phyloP scores from a whole-genome alignment of 768 basidiomycete genomes.

The Mycena kentingensis region DNA sequence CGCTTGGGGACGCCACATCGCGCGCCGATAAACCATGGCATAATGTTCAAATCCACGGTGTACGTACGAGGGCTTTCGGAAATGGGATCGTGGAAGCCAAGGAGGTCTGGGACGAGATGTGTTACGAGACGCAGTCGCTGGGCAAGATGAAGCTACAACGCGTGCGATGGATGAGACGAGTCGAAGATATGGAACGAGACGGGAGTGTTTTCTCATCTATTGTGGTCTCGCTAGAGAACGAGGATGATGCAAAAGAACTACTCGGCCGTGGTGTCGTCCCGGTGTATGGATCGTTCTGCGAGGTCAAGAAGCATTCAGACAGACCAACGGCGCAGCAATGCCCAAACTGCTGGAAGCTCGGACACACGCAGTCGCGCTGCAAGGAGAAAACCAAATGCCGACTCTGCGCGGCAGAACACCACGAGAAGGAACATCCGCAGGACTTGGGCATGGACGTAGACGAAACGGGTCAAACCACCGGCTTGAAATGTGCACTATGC shows the following conservation, averaged over 20 bases:
- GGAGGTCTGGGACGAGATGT: not conserved
- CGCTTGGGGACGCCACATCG: too few relatives aligned
- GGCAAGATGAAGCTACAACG: not conserved
- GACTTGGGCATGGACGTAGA: conserved; percentile 2
- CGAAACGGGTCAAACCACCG: not conserved
- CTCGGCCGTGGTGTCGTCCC: not conserved
- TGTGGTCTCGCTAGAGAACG: not conserved
- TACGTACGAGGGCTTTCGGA: too few relatives aligned
- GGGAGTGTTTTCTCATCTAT: not conserved
- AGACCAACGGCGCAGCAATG: not conserved
- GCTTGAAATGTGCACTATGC: conserved; percentile 2
- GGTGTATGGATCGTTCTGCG: not conserved
- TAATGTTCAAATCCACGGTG: not conserved
- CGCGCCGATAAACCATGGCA: not conserved
- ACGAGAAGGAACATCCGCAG: conserved; percentile 2
- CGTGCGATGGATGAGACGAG: not conserved
- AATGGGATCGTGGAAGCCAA: not conserved
- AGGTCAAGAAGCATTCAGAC: not conserved
- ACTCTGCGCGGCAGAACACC: conserved; percentile 6
- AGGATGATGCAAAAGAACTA: not conserved
- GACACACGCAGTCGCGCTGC: conserved; percentile 1
- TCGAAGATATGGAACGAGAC: not conserved
- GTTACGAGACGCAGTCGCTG: not conserved
- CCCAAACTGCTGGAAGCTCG: not conserved
- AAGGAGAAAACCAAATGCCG: not conserved